These are phyloP conservation scores for Tricholoma bakamatsutake DNA, from an alignment of 768 basidiomycete genomes.

Conservation along the genomic window DNA sequence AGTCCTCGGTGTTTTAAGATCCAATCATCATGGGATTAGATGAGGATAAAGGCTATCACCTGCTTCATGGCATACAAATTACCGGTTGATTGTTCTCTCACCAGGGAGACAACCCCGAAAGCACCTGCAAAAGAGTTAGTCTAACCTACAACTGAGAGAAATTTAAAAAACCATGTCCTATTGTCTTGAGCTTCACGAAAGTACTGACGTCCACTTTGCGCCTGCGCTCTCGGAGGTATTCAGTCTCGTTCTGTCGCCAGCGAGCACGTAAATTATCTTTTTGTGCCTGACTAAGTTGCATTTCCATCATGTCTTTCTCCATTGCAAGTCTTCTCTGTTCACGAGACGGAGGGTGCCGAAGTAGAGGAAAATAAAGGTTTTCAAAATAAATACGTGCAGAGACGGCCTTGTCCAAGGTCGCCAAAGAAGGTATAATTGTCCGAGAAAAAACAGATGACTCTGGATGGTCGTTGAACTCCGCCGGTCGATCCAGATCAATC, in stretches of 20 bases:
- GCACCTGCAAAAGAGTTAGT: slow-evolving; percentile 52
- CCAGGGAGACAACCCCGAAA: slow-evolving; percentile 94
- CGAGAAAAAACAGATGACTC: slow-evolving; percentile 38
- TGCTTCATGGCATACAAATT: slow-evolving; percentile 96
- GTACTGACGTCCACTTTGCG: slow-evolving; percentile 78
- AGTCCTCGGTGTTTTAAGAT: slow-evolving; percentile 17
- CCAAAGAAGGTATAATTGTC: slow-evolving; percentile 77
- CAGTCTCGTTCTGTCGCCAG: slow-evolving; percentile 86
- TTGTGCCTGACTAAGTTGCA: slow-evolving; percentile 64
- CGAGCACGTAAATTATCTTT: slow-evolving; percentile 66
- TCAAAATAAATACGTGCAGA: slow-evolving; percentile 93
- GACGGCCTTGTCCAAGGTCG: slow-evolving; percentile 90
- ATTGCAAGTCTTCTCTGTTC: slow-evolving; percentile 82
- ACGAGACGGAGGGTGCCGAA: slow-evolving; percentile 79
- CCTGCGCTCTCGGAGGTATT: slow-evolving; percentile 80
- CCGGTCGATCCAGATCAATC: slow-evolving; percentile 38
- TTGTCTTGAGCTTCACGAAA: slow-evolving; percentile 87
- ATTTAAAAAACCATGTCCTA: slow-evolving; percentile 72
- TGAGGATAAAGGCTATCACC: slow-evolving; percentile 35
- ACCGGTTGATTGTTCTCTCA: slow-evolving; percentile 73
- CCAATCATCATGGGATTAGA: slow-evolving; percentile 1
- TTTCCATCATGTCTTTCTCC: slow-evolving; percentile 78
- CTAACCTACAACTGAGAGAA: slow-evolving; percentile 11
- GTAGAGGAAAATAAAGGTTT: slow-evolving; percentile 80
- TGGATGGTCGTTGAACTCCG: slow-evolving; percentile 26